A percentile compares a stretch with the other conserved stretches of the same genome.
Conservation (phyloP, 306 rosid genomes). For the cucumber (Cucumis sativus) region DNA sequence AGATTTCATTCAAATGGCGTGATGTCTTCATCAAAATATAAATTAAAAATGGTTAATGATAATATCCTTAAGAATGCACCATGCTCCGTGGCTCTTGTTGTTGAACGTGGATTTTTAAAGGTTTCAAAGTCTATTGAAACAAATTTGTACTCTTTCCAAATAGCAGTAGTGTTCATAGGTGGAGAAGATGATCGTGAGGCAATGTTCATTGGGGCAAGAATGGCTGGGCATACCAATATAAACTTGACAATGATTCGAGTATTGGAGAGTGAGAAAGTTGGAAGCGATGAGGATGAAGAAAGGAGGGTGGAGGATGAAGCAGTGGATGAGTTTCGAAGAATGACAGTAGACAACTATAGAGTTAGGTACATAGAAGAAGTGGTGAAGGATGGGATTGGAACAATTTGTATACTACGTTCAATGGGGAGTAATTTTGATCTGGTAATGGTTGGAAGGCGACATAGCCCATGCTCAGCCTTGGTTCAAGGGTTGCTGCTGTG, state of each 20-base stretch:
- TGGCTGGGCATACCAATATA: constrained; percentile 17
- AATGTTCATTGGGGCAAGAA: constrained; percentile 18
- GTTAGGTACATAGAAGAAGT: constrained; percentile 21
- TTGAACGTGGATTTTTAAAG: constrained; percentile 16
- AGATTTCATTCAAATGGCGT: constrained; percentile 3
- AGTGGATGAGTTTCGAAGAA: constrained; percentile 6
- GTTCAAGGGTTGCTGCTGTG: constrained; percentile 13
- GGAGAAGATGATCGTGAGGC: constrained; percentile 32
- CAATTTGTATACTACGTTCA: constrained; percentile 15
- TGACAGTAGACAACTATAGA: constrained; percentile 2
- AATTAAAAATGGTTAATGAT: constrained; percentile 7
- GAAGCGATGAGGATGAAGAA: neutral
- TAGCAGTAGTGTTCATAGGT: constrained; percentile 24
- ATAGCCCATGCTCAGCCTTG: neutral
- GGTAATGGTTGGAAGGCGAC: constrained; percentile 22
- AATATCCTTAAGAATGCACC: constrained; percentile 20
- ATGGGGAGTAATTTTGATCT: constrained; percentile 17
- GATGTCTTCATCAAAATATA: neutral
- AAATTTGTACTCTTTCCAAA: constrained; percentile 1
- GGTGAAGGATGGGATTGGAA: constrained; percentile 18
- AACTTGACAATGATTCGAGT: constrained; percentile 16
- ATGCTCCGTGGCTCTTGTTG: constrained; percentile 21
- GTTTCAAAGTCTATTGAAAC: neutral
- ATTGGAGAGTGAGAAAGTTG: neutral
- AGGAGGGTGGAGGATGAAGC: constrained; percentile 11